Evolutionary conservation across 169 alveolate genomes (phyloP).

Genomic region (Amoebophrya sp.): DNA sequence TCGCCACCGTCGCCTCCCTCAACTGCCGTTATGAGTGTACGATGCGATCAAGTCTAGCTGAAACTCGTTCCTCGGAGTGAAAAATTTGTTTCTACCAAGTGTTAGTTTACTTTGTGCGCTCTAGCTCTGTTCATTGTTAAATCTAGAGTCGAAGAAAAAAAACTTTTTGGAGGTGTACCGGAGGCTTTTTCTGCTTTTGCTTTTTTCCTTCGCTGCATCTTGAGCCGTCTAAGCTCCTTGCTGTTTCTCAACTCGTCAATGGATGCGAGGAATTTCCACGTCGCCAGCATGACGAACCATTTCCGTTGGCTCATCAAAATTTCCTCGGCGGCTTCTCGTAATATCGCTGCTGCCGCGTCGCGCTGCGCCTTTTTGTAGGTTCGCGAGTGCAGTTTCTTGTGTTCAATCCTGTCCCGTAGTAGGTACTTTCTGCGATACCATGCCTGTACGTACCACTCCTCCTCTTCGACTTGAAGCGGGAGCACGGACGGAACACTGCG

Average conservation of each 20-base stretch:
- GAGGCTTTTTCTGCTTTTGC: background rate
- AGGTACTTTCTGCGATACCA: background rate
- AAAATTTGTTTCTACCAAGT: too few species aligned
- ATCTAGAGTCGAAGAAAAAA: too few species aligned
- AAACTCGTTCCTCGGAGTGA: too few species aligned
- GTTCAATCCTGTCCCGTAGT: background rate
- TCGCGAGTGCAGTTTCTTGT: background rate
- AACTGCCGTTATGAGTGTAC: too few species aligned
- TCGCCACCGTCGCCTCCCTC: background rate
- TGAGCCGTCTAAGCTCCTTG: background rate
- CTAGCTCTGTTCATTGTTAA: too few species aligned
- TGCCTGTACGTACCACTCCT: background rate
- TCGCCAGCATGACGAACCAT: background rate
- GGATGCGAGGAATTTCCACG: background rate
- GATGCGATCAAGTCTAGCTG: too few species aligned
- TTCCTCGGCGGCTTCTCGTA: background rate
- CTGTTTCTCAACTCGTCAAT: background rate
- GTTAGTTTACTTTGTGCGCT: too few species aligned
- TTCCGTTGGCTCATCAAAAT: background rate
- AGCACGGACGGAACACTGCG: too few species aligned
- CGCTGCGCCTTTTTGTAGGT: background rate
- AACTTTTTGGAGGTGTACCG: too few species aligned
- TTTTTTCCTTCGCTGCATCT: background rate
- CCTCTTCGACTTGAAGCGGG: background rate
- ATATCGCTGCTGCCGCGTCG: background rate